Evolutionary conservation across 78 protist genomes (phyloP).

Genomic region (Cyanophora paradoxa): DNA sequence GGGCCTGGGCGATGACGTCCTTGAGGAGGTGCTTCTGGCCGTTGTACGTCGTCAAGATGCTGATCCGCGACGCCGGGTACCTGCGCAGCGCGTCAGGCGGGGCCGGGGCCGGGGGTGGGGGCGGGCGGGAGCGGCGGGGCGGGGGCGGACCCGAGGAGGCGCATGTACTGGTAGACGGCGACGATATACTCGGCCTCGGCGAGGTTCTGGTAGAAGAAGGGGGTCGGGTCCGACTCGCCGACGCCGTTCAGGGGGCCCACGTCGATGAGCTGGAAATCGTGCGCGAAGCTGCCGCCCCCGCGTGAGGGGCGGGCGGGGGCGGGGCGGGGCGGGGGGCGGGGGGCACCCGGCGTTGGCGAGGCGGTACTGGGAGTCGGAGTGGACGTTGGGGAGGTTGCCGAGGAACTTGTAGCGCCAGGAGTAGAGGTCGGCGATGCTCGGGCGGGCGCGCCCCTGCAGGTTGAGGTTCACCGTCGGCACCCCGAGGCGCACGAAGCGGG

Average conservation of each 20-base stretch:
- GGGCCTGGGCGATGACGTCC: constrained; percentile 21
- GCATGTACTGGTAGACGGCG: constrained; percentile 83
- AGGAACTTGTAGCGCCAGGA: constrained; percentile 81
- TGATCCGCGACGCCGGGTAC: constrained; percentile 64
- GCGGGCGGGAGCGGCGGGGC: no score
- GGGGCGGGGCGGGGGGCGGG: no score
- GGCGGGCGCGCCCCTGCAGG: constrained; percentile 76
- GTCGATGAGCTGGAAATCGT: constrained; percentile 74
- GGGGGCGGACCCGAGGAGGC: constrained; percentile 77
- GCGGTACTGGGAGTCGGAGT: not conserved
- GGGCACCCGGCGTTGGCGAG: constrained; percentile 42
- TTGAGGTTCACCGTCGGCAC: constrained; percentile 71
- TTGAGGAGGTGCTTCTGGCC: constrained; percentile 80
- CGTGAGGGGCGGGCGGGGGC: no score
- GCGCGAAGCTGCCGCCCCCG: no score
- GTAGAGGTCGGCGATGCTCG: constrained; percentile 66
- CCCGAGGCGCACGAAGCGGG: constrained; percentile 62
- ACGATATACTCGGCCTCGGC: constrained; percentile 92
- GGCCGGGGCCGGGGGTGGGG: no score
- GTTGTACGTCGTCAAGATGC: constrained; percentile 90
- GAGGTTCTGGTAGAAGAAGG: constrained; percentile 82
- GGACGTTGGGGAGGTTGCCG: constrained; percentile 61
- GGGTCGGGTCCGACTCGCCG: constrained; percentile 71
- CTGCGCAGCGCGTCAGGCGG: constrained; percentile 19
- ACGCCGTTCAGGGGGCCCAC: constrained; percentile 66